These are phyloP conservation scores for Xerocomus spinulosus DNA, from an alignment of 768 basidiomycete species.

Conservation along the genomic window DNA sequence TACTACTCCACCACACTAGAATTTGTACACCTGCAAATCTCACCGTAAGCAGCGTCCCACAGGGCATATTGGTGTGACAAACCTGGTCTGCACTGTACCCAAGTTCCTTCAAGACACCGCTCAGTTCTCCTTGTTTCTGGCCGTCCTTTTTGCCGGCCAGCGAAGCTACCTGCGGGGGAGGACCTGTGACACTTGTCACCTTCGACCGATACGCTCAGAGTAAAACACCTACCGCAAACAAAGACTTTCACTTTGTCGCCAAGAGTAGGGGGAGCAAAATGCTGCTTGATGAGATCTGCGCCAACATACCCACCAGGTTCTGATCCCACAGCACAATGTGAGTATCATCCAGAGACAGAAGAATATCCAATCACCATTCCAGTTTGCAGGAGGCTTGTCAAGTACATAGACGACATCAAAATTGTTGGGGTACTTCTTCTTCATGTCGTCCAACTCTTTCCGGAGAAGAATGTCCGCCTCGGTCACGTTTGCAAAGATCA, in stretches of 20 bases:
- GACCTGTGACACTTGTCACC: constrained; percentile 39
- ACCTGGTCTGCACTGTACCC: constrained; percentile 89
- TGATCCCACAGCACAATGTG: constrained; percentile 16
- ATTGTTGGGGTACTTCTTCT: constrained; percentile 61
- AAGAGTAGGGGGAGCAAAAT: constrained; percentile 59
- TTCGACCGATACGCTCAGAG: not conserved
- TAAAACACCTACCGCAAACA: constrained; percentile 66
- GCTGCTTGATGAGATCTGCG: constrained; percentile 64
- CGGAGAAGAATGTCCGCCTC: constrained; percentile 88
- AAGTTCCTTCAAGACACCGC: constrained; percentile 78
- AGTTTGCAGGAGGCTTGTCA: constrained; percentile 61
- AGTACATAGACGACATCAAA: constrained; percentile 84
- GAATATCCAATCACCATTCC: constrained; percentile 47
- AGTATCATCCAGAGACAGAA: constrained; percentile 3
- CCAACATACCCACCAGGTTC: constrained; percentile 74
- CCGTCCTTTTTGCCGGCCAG: constrained; percentile 88
- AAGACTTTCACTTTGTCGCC: constrained; percentile 84
- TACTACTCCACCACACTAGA: constrained; percentile 19
- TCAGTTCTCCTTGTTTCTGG: constrained; percentile 75
- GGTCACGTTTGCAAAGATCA: constrained; percentile 87
- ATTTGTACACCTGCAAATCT: constrained; percentile 39
- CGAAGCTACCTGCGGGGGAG: constrained; percentile 85
- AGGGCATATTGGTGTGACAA: not conserved
- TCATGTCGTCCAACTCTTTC: constrained; percentile 66
- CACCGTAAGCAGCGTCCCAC: constrained; percentile 3